Evolutionary conservation across 441 rosid species (phyloP).

Genomic region (Melastoma candidum): DNA sequence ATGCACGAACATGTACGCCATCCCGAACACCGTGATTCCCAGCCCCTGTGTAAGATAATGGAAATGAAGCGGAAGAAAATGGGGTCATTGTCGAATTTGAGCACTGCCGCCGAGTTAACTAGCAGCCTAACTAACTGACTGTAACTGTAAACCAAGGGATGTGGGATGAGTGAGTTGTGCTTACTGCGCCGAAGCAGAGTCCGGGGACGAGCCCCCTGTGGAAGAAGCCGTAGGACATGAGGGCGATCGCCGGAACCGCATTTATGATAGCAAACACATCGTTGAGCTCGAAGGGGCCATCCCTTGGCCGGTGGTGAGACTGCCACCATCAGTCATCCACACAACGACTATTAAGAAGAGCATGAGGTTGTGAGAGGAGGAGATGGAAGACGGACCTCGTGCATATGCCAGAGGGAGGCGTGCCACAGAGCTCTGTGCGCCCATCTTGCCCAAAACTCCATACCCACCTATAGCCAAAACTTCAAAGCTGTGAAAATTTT

Average conservation of each 20-base stretch:
- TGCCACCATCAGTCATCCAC: conserved; percentile 12
- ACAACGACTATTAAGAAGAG: neutral
- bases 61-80: neutral
- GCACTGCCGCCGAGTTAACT: too few relatives aligned
- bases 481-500: too few relatives aligned
- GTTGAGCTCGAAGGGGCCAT: conserved; percentile 42
- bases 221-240: conserved; percentile 31
- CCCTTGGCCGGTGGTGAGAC: conserved; percentile 48
- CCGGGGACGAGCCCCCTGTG: conserved; percentile 43
- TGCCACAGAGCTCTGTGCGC: conserved; percentile 53
- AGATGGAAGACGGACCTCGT: conserved; percentile 25
- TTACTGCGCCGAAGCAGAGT: conserved; percentile 50
- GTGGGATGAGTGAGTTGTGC: conserved; percentile 2
- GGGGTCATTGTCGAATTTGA: too few relatives aligned
- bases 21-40: conserved; percentile 52
- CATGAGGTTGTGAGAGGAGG: neutral
- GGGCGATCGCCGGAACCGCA: conserved; percentile 39
- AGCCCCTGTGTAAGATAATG: conserved; percentile 27
- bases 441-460: conserved; percentile 70
- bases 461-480: conserved; percentile 29
- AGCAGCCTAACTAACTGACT: too few relatives aligned
- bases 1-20: conserved; percentile 66
- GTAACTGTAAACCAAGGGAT: too few relatives aligned
- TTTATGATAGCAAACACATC: conserved; percentile 45
- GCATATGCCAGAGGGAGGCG: conserved; percentile 52